Conservation (phyloP, 2,329 filamentous ascomycete species). For the Colletotrichum nymphaeae region DNA sequence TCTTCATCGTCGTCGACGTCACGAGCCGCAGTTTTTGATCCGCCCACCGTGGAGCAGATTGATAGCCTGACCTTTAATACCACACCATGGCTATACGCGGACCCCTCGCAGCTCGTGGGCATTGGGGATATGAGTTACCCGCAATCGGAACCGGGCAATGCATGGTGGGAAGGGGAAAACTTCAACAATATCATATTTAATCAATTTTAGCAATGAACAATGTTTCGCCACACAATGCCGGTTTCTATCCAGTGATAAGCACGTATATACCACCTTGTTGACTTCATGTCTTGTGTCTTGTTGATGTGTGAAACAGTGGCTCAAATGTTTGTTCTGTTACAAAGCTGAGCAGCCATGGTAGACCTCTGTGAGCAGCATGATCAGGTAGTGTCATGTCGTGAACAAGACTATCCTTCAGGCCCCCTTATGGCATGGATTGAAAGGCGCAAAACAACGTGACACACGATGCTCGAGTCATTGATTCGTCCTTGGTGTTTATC, state of each 20-base stretch:
- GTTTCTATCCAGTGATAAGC: too few relatives aligned
- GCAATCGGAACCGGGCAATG: slow-evolving; percentile 44
- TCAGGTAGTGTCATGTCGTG: not conserved
- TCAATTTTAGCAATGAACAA: slow-evolving; percentile 44
- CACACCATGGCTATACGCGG: slow-evolving; percentile 56
- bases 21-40: slow-evolving; percentile 40
- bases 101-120: slow-evolving; percentile 51
- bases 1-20: not conserved
- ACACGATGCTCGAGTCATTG: not conserved
- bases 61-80: slow-evolving; percentile 54
- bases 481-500: not conserved
- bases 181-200: slow-evolving; percentile 53
- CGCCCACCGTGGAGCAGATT: slow-evolving; percentile 45
- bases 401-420: not conserved
- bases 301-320: not conserved
- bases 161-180: slow-evolving; percentile 55
- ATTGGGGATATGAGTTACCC: slow-evolving; percentile 50
- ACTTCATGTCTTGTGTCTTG: not conserved
- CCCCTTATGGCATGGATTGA: not conserved
- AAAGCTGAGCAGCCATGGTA: not conserved
- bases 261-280: not conserved
- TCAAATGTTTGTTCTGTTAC: not conserved
- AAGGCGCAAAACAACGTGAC: not conserved
- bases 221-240: not conserved
- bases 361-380: not conserved